Base-by-base conservation (phyloP, 2,329 filamentous ascomycete species). In the Sporothrix luriei region DNA sequence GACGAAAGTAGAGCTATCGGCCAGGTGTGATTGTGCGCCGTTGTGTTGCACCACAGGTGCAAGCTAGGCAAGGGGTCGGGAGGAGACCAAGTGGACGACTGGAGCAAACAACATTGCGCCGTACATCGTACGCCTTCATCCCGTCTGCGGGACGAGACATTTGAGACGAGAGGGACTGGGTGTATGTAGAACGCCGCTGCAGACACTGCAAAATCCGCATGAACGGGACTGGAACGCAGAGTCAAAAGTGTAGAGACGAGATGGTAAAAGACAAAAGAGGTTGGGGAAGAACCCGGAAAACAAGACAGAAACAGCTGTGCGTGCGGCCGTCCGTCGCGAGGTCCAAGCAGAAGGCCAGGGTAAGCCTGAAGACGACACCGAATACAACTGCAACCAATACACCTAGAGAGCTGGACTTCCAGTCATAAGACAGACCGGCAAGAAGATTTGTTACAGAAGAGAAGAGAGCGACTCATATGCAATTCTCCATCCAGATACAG, bases 11-110 rank as follows among this genome's bases (percentile, higher is more conserved):
- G 57, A 43, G 29, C 61, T n/a, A 33, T 33, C 43, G 16, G 26
- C 61, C 21, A 49, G 61, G 43, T 33, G 61, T 33, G 43, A 33
- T 4, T 29, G 43, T 49, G 43, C 43, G 33, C 51, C 66, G 59
- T 2, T n/a, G 59, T 66, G 49, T 66, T 68, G 40, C 66, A 68
- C n/a, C n/a, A 40, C 62, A 66, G 64, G 40, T 43, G 9, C 16
- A 21, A 66, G 57, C 57, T 62, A 26, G 57, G 57, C 48, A 66
- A 52, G 62, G 46, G 62, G 61, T 21, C 10, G 40, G 40, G 40
- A 16, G 48, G 62, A 29, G 26, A 16, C 7, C 2, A 33, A 21
- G n/a, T n/a, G n/a, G 26, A 21, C 9, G n/a, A 43, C 7, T 40
- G 11, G 40, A 43, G 11, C 4, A 43, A 43, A 16, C 14, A 43